Base-by-base conservation (phyloP, 805 yeast genomes). In the Candida saitoana region DNA sequence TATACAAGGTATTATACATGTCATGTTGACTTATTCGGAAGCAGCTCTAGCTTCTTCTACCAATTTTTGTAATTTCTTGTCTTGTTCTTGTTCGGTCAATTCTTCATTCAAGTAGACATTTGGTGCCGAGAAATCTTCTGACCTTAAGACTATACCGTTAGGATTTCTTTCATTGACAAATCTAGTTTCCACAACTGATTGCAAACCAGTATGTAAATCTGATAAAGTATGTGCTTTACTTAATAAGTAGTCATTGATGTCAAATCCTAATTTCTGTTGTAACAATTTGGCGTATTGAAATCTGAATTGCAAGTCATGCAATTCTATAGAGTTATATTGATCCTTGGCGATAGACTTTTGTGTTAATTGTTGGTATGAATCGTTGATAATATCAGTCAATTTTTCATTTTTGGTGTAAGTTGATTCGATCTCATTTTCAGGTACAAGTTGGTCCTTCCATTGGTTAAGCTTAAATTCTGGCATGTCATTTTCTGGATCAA, bases 151-250 rank as follows among this genome's bases (percentile, higher is more conserved):
- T 42, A 87, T 77, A 20, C 87, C 91, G 52, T 84, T 77, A n/a
- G 93, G 89, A 53, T 80, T 77, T 56, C 80, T 74, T 55, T 84
- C 89, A 51, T 76, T 77, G 49, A 65, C 73, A 55, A 66, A 65
- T 51, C 71, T 67, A 15, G 54, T 50, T 17, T 72, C 70, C 18
- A 73, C 65, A n/a, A 72, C 56, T 42, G 62, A 47, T 7, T 50
- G 40, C 37, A 78, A 60, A 40, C 70, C 71, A 0, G 51, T 42
- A 42, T 62, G 60, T 30, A 82, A 64, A 30, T 59, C 62, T 2
- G 47, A 57, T 17, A 74, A 62, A 11, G 65, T 59, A 45, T 65
- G 69, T 4, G 76, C 50, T 40, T 60, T 59, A 5, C 79, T 53
- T 20, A 82, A 55, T 27, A 65, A 59, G 36, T 63, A 62, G 56